A percentile compares a stretch with the other conserved stretches of the same genome.
These are phyloP conservation scores for Aspergillus cavernicola DNA, from an alignment of 495 filamentous ascomycete species.

Conservation along the genomic window DNA sequence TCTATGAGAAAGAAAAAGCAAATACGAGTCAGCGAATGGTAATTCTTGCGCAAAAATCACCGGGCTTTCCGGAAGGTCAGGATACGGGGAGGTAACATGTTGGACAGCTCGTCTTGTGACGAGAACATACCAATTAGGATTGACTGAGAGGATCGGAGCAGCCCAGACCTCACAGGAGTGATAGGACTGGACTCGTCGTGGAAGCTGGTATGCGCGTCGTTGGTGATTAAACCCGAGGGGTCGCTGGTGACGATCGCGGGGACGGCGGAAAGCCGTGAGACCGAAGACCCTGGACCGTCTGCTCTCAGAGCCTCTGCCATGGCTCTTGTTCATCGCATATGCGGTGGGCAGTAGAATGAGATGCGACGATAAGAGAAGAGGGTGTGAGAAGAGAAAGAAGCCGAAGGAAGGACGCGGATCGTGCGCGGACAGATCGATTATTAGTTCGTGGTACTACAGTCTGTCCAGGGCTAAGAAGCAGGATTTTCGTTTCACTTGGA, in stretches of 20 bases:
- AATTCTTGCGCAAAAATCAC: slow-evolving; percentile 9
- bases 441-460: slow-evolving; percentile 5
- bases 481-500: background rate
- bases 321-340: slow-evolving; percentile 20
- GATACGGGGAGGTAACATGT: background rate
- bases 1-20: slow-evolving; percentile 20
- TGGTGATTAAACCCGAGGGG: slow-evolving; percentile 7
- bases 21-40: slow-evolving; percentile 9
- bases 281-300: slow-evolving; percentile 17
- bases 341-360: slow-evolving; percentile 3
- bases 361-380: background rate
- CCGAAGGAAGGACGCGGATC: slow-evolving; percentile 1
- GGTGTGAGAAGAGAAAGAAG: background rate
- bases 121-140: slow-evolving; percentile 25
- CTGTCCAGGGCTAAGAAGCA: background rate
- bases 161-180: slow-evolving; percentile 7
- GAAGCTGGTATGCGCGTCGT: slow-evolving; percentile 8
- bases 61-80: background rate
- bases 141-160: slow-evolving; percentile 18
- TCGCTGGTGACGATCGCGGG: slow-evolving; percentile 25
- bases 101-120: slow-evolving; percentile 12
- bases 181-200: slow-evolving; percentile 12
- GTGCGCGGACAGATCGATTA: slow-evolving; percentile 1
- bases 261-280: slow-evolving; percentile 17
- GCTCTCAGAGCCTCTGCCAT: slow-evolving; percentile 31